Percentiles rank a stretch among this genome's conserved stretches.
Evolutionary conservation across 1,139 yeast species (phyloP).

Genomic region (Komagataea norvegica): DNA sequence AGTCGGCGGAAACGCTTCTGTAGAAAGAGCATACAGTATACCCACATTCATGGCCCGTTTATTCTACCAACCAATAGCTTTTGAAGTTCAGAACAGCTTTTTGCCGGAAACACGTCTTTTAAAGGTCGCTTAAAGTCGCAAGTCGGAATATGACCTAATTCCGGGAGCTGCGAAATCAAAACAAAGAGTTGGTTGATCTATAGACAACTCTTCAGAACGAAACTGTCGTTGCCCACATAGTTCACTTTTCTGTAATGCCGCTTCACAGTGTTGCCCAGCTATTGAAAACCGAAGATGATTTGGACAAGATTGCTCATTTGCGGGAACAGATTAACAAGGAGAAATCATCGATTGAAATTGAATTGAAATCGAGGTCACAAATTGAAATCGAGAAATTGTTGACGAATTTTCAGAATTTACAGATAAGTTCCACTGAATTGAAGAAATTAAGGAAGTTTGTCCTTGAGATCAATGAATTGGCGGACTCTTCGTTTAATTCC

Average conservation of each 20-base stretch:
- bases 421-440: conserved; percentile 35
- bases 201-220: too few relatives aligned
- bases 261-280: conserved; percentile 36
- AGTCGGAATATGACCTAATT: too few relatives aligned
- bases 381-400: conserved; percentile 52
- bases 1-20: too few relatives aligned
- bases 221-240: too few relatives aligned
- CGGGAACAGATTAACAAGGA: conserved; percentile 62
- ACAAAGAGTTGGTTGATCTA: too few relatives aligned
- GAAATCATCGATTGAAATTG: conserved; percentile 67
- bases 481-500: conserved; percentile 48
- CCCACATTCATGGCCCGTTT: too few relatives aligned
- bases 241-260: conserved; percentile 8
- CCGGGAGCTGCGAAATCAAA: too few relatives aligned
- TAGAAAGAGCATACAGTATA: too few relatives aligned
- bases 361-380: conserved; percentile 60
- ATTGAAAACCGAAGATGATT: conserved; percentile 51
- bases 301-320: conserved; percentile 49
- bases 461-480: conserved; percentile 51
- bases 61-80: too few relatives aligned
- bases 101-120: too few relatives aligned
- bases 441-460: conserved; percentile 50
- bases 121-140: too few relatives aligned
- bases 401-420: conserved; percentile 26
- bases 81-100: too few relatives aligned